phyloP scores from a whole-genome alignment of 2,329 filamentous ascomycete genomes.

The Xylariaceae sp. region DNA sequence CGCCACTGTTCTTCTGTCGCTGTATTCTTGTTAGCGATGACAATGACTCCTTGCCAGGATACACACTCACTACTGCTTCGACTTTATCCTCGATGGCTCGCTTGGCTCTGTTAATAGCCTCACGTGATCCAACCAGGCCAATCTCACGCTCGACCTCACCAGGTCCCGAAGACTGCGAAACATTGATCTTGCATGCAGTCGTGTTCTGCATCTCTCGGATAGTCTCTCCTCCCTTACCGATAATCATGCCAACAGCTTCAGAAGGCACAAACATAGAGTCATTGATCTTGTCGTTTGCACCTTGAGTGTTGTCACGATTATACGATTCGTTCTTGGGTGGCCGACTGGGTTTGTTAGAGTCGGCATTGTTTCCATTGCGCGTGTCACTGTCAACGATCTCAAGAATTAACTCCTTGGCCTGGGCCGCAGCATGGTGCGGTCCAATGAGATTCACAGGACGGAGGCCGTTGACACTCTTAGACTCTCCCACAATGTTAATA shows the following conservation, averaged over 20 bases:
- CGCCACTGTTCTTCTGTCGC: conserved; percentile 51
- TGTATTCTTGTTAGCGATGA: conserved; percentile 33
- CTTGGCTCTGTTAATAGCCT: conserved; percentile 77
- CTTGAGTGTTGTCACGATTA: conserved; percentile 39
- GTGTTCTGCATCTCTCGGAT: conserved; percentile 88
- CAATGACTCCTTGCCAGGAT: background rate
- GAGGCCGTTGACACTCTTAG: conserved; percentile 85
- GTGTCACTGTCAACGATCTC: conserved; percentile 93
- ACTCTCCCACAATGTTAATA: conserved; percentile 90
- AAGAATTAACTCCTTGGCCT: conserved; percentile 82
- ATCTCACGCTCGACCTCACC: conserved; percentile 80
- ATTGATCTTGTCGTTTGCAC: conserved; percentile 61
- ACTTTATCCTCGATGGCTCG: conserved; percentile 86
- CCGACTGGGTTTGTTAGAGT: conserved; percentile 34
- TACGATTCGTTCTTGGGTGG: conserved; percentile 34
- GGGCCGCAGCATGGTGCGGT: conserved; percentile 64
- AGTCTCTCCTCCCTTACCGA: conserved; percentile 88
- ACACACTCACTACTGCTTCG: conserved; percentile 68
- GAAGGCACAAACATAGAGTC: conserved; percentile 83
- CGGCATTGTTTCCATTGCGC: conserved; percentile 40
- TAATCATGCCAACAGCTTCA: conserved; percentile 93
- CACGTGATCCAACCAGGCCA: conserved; percentile 70
- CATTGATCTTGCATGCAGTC: conserved; percentile 92
- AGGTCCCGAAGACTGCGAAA: conserved; percentile 72
- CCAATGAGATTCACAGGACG: conserved; percentile 89